Percentiles rank a stretch among this genome's conserved stretches.
Conservation (phyloP, 2,329 filamentous ascomycete genomes). For the Fusarium mundagurra region DNA sequence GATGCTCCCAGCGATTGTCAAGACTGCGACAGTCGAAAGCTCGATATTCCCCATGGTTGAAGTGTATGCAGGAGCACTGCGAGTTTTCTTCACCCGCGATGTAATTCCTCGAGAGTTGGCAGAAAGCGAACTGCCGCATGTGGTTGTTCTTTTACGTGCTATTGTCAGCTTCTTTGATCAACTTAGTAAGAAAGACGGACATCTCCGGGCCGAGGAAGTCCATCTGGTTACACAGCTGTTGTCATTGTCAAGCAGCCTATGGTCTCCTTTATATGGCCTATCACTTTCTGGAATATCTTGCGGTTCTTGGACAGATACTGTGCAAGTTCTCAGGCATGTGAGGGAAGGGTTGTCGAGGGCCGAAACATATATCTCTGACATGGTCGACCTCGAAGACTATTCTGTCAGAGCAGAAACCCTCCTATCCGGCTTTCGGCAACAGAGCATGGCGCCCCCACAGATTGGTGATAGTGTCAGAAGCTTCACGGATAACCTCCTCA, state of each 20-base stretch:
- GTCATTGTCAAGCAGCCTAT: conserved; percentile 44
- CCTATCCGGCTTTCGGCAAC: conserved; percentile 31
- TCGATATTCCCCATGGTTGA: conserved; percentile 60
- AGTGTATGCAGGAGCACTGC: conserved; percentile 59
- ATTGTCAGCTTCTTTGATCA: conserved; percentile 44
- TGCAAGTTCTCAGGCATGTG: conserved; percentile 22
- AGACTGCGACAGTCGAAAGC: conserved; percentile 47
- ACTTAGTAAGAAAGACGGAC: conserved; percentile 22
- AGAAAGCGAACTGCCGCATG: conserved; percentile 46
- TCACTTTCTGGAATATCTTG: conserved; percentile 18
- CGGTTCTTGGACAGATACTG: conserved; percentile 33
- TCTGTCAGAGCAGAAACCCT: conserved; percentile 34
- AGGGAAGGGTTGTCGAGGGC: conserved; percentile 30
- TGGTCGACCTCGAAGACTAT: conserved; percentile 27
- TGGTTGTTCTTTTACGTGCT: conserved; percentile 48
- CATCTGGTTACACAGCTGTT: conserved; percentile 46
- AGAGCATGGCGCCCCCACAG: background rate
- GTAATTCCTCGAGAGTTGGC: conserved; percentile 51
- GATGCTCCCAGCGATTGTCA: conserved; percentile 65
- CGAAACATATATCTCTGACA: conserved; percentile 29
- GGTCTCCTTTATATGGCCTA: conserved; percentile 43
- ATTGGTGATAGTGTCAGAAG: conserved; percentile 47
- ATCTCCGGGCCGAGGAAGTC: conserved; percentile 38
- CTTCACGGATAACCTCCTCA: conserved; percentile 55
- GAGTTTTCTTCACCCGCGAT: conserved; percentile 47